A percentile compares a stretch with the other conserved stretches of the same genome.
Conservation (phyloP, 1,284 basidiomycete species). For the Boletus albobrunnescens region DNA sequence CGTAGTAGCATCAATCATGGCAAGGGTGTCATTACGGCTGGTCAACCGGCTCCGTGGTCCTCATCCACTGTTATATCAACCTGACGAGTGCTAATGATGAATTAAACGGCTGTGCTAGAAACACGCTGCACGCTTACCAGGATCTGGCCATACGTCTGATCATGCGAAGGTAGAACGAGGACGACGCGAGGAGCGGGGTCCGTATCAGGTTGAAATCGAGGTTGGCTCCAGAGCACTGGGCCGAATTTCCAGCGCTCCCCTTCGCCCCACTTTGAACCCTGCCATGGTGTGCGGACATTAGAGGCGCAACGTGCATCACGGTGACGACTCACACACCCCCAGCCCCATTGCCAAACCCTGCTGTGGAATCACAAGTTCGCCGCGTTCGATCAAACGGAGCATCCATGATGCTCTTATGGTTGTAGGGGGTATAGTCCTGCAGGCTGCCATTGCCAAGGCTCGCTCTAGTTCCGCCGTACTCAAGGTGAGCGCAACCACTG, state of each 20-base stretch:
- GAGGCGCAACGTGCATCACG: not conserved
- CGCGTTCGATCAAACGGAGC: not conserved
- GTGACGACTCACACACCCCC: not conserved
- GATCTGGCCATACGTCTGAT: not conserved
- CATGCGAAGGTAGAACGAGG: no score
- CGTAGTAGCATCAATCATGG: not conserved
- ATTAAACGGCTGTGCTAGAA: not conserved
- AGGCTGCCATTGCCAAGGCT: not conserved
- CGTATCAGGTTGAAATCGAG: no score
- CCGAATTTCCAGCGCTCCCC: no score
- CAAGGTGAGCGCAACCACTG: slow-evolving; percentile 4
- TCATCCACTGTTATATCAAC: no score
- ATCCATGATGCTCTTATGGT: not conserved
- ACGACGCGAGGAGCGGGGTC: no score
- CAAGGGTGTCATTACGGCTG: not conserved
- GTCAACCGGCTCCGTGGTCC: not conserved
- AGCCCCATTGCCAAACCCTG: not conserved
- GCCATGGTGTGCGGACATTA: not conserved
- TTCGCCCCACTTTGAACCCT: not conserved
- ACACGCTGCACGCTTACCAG: not conserved
- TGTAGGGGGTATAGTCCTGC: slow-evolving; percentile 1
- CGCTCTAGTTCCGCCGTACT: not conserved
- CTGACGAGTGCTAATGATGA: not conserved
- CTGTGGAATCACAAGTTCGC: not conserved
- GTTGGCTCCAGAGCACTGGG: no score